phyloP scores from a whole-genome alignment of 2,329 filamentous ascomycete genomes.

The Cercospora brassicicola region DNA sequence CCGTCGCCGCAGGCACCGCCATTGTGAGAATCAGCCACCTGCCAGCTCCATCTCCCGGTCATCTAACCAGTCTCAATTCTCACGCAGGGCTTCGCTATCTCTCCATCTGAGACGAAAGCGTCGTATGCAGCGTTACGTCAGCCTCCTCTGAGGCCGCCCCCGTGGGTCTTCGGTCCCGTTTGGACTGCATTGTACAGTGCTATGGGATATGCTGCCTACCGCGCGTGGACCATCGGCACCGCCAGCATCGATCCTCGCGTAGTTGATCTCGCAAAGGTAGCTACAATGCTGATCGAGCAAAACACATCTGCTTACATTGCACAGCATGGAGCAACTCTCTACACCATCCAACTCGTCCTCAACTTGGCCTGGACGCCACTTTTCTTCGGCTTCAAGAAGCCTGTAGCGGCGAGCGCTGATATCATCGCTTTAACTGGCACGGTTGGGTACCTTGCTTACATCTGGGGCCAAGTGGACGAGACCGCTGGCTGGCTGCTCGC shows the following conservation, averaged over 20 bases:
- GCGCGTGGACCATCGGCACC: conserved; percentile 66
- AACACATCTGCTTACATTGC: neutral
- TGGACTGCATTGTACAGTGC: conserved; percentile 62
- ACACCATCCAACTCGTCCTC: conserved; percentile 79
- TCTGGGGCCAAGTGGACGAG: conserved; percentile 73
- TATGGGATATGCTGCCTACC: conserved; percentile 89
- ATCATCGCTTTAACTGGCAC: conserved; percentile 70
- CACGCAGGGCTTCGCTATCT: conserved; percentile 61
- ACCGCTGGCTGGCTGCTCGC: conserved; percentile 71
- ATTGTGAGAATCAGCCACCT: conserved; percentile 41
- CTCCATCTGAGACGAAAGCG: conserved; percentile 59
- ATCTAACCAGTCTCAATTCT: neutral
- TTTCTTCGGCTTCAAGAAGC: conserved; percentile 77
- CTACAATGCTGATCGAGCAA: neutral
- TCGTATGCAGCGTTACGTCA: conserved; percentile 68
- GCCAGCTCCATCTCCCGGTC: neutral
- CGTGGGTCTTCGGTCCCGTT: conserved; percentile 59
- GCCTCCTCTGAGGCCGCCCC: conserved; percentile 57
- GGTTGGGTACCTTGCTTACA: conserved; percentile 70
- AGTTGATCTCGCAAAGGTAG: conserved; percentile 59
- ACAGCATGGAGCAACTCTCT: conserved; percentile 70
- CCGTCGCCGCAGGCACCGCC: conserved; percentile 69
- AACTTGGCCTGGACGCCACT: conserved; percentile 91
- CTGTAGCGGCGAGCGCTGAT: conserved; percentile 72
- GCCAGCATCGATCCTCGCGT: conserved; percentile 57